A percentile compares a stretch with the other conserved stretches of the same genome.
These are phyloP conservation scores for Coelastrella sp. DNA, from an alignment of 139 green algal genomes.

Conservation along the genomic window DNA sequence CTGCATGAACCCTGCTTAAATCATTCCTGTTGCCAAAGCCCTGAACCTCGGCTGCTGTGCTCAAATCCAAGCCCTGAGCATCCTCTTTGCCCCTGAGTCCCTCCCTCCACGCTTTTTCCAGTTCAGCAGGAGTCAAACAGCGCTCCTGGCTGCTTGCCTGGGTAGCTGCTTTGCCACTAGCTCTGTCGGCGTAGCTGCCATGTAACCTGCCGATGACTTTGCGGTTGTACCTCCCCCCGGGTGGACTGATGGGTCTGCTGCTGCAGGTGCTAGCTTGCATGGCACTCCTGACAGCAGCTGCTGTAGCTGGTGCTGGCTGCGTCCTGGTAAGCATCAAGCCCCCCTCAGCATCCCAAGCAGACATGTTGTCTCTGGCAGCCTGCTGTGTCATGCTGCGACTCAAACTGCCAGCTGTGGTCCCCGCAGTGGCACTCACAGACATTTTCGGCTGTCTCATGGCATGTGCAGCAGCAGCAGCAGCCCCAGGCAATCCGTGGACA, in stretches of 20 bases:
- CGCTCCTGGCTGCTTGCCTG: not conserved
- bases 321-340: not conserved
- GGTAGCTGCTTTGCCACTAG: not conserved
- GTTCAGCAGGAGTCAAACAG: not conserved
- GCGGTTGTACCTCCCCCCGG: not conserved
- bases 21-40: not conserved
- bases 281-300: not conserved
- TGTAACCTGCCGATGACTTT: not conserved
- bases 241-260: not conserved
- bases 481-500: too few species aligned
- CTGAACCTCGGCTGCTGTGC: not conserved
- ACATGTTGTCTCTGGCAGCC: not conserved
- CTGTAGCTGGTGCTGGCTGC: not conserved
- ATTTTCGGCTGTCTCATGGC: too few species aligned
- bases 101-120: not conserved
- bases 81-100: not conserved
- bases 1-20: not conserved
- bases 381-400: not conserved
- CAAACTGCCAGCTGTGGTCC: too few species aligned
- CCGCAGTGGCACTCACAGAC: too few species aligned
- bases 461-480: too few species aligned
- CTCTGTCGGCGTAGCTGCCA: not conserved
- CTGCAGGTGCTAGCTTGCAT: not conserved
- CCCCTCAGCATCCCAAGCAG: conserved; percentile 7
- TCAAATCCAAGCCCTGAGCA: not conserved